Evolutionary conservation across 306 rosid genomes (phyloP).

Genomic region (Medicago arabica): DNA sequence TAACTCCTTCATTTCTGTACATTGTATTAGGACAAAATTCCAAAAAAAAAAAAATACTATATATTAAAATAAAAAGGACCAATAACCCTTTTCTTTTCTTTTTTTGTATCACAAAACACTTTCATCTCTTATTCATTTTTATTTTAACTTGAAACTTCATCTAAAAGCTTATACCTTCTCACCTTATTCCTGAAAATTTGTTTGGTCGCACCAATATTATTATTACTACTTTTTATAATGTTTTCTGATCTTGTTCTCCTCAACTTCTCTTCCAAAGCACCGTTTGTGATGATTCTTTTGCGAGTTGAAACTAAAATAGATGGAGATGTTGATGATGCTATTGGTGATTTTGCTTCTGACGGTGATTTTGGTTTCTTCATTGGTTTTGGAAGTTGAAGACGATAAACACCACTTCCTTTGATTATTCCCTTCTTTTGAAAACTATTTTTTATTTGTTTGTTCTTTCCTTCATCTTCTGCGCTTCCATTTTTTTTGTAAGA

Average conservation of each 20-base stretch:
- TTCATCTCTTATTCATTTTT: no score
- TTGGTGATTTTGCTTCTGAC: constrained; percentile 50
- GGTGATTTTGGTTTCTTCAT: constrained; percentile 69
- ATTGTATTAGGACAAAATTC: constrained; percentile 46
- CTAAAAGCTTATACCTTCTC: constrained; percentile 95
- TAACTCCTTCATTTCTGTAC: constrained; percentile 41
- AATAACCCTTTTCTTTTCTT: neutral
- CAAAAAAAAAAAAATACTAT: neutral
- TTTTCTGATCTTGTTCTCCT: constrained; percentile 71
- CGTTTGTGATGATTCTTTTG: constrained; percentile 64
- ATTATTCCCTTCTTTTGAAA: constrained; percentile 35
- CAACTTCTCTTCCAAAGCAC: constrained; percentile 55
- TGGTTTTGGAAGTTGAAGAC: constrained; percentile 54
- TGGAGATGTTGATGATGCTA: constrained; percentile 44
- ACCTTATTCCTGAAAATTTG: constrained; percentile 83
- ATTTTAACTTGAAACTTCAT: constrained; percentile 78
- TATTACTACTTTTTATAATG: constrained; percentile 29
- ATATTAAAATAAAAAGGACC: neutral
- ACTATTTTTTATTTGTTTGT: constrained; percentile 40
- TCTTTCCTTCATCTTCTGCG: constrained; percentile 23
- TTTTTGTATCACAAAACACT: neutral
- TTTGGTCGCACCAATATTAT: constrained; percentile 42
- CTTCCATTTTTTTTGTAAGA: constrained; percentile 47
- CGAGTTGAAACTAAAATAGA: constrained; percentile 50
- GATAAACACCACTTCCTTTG: constrained; percentile 16